Evolutionary conservation across 2,329 filamentous ascomycete species (phyloP).

Genomic region (Ophiostoma ulmi): DNA sequence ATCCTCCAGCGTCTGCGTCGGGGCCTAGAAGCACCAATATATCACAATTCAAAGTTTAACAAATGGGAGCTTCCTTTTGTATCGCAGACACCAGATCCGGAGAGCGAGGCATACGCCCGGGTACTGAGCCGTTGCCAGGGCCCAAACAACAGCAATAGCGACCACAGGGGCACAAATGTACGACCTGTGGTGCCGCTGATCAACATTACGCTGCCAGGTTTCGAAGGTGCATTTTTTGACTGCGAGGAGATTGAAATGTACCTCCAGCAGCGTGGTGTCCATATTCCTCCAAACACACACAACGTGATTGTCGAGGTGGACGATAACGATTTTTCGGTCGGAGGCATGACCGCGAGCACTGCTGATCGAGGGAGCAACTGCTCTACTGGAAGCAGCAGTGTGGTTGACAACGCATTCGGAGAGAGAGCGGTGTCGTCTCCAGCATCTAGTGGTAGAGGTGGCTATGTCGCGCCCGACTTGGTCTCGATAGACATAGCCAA

Average conservation of each 20-base stretch:
- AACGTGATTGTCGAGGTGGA: conserved; percentile 57
- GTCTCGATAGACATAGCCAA: neutral
- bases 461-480: neutral
- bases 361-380: neutral
- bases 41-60: conserved; percentile 30
- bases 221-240: conserved; percentile 72
- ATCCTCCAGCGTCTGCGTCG: conserved; percentile 42
- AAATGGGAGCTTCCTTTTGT: conserved; percentile 44
- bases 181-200: conserved; percentile 43
- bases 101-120: neutral
- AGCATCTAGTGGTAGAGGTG: neutral
- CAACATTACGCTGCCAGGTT: conserved; percentile 53
- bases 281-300: conserved; percentile 56
- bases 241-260: conserved; percentile 72
- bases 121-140: neutral
- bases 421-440: neutral
- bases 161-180: conserved; percentile 37
- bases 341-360: conserved; percentile 14
- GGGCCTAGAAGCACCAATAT: conserved; percentile 49
- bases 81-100: conserved; percentile 29
- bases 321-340: conserved; percentile 37
- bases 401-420: neutral
- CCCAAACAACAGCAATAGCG: conserved; percentile 28
- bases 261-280: conserved; percentile 57
- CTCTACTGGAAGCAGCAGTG: neutral